These are phyloP conservation scores for Trichaptum fuscoviolaceum DNA, from an alignment of 768 basidiomycete species.

Conservation along the genomic window DNA sequence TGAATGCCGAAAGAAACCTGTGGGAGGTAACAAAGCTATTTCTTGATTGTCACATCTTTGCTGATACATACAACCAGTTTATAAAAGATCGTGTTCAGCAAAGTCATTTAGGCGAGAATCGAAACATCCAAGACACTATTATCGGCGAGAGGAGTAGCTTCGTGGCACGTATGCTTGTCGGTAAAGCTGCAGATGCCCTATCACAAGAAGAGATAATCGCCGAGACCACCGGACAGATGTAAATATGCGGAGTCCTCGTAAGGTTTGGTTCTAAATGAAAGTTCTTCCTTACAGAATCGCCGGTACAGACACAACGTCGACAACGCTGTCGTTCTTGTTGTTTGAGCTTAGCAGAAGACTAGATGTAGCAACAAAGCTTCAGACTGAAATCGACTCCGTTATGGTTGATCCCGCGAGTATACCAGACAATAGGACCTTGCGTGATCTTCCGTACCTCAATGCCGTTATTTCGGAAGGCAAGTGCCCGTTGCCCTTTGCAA, in stretches of 20 bases:
- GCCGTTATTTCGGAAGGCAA: conserved; percentile 51
- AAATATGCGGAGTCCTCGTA: conserved; percentile 19
- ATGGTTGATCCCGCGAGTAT: conserved; percentile 58
- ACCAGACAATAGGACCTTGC: conserved; percentile 57
- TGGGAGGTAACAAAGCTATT: background rate
- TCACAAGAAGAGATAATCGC: conserved; percentile 38
- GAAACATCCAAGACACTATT: background rate
- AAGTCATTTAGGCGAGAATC: background rate
- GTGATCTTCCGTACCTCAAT: conserved; percentile 41
- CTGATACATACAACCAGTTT: background rate
- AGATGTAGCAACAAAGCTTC: conserved; percentile 66
- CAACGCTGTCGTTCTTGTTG: conserved; percentile 65
- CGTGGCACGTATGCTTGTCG: background rate
- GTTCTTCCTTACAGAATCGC: conserved; percentile 48
- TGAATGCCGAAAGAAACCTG: background rate
- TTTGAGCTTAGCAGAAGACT: conserved; percentile 75
- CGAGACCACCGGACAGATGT: conserved; percentile 80
- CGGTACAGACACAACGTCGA: conserved; percentile 73
- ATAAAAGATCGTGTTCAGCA: background rate
- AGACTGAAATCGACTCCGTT: conserved; percentile 63
- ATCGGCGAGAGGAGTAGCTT: background rate
- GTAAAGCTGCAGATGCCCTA: background rate
- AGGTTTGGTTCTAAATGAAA: background rate
- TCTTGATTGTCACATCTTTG: background rate
- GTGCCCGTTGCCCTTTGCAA: conserved; percentile 13